Evolutionary conservation across 140 eudicot genomes (phyloP).

Genomic region (Flaveria floridana): DNA sequence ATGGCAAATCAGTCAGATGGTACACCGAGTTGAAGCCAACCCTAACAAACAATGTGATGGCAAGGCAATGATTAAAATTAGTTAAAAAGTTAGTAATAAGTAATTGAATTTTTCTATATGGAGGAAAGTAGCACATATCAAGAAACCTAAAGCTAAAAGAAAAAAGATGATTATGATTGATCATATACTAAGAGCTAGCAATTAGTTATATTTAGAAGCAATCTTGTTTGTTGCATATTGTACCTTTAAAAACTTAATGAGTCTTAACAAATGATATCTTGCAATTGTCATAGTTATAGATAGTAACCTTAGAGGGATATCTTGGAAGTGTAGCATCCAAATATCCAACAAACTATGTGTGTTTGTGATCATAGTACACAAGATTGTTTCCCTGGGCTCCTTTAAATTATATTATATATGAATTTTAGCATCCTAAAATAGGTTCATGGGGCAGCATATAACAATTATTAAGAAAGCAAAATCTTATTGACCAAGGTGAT

Average conservation of each 20-base stretch:
- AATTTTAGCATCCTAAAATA: not conserved
- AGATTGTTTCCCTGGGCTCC: not conserved
- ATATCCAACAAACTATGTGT: conserved; percentile 1
- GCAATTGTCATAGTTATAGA: not conserved
- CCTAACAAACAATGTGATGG: conserved; percentile 44
- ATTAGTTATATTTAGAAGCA: conserved; percentile 2
- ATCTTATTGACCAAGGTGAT: not conserved
- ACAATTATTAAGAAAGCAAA: not conserved
- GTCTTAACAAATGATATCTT: conserved; percentile 1
- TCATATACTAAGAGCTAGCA: conserved; percentile 15
- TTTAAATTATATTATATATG: not conserved
- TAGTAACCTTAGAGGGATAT: not conserved
- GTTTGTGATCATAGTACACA: not conserved
- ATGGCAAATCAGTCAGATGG: conserved; percentile 93
- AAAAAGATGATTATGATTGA: conserved; percentile 4
- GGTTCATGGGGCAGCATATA: conserved; percentile 3
- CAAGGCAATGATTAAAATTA: conserved; percentile 23
- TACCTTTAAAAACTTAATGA: conserved; percentile 5
- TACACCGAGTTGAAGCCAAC: conserved; percentile 99
- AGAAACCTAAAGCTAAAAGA: conserved; percentile 6
- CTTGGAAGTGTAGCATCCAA: not conserved
- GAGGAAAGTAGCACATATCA: conserved; percentile 21
- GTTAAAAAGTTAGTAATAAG: conserved; percentile 4
- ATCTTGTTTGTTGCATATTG: conserved; percentile 13
- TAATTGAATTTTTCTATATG: not conserved